Percentiles rank a stretch among this genome's conserved stretches.
These are phyloP conservation scores for Nyctanthes arbortristis DNA, from an alignment of 257 asterid species.

Conservation along the genomic window DNA sequence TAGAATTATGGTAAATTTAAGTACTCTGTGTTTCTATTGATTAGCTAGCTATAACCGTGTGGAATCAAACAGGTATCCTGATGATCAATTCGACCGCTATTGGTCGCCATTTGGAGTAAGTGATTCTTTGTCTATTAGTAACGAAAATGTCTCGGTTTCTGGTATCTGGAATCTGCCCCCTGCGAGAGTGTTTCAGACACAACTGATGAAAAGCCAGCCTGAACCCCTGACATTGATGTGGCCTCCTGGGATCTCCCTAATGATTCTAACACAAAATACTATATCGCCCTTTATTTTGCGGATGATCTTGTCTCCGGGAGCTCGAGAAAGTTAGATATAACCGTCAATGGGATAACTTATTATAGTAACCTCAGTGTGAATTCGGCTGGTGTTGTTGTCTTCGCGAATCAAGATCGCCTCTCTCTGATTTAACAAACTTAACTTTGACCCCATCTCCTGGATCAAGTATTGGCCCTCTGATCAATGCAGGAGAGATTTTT, in stretches of 20 bases:
- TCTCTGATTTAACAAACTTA: conserved; percentile 68
- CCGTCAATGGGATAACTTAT: conserved; percentile 63
- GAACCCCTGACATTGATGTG: conserved; percentile 61
- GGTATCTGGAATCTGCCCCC: conserved; percentile 98
- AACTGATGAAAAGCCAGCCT: conserved; percentile 35
- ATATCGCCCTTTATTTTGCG: conserved; percentile 75
- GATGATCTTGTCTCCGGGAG: conserved; percentile 54
- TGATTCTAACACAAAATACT: conserved; percentile 50
- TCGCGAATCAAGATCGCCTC: conserved; percentile 78
- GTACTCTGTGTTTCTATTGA: not conserved
- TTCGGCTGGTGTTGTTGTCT: conserved; percentile 66
- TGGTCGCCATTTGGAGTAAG: conserved; percentile 75
- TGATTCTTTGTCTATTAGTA: conserved; percentile 39
- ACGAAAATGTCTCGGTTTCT: conserved; percentile 50
- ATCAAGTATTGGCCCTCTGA: conserved; percentile 71
- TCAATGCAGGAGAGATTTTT: conserved; percentile 91
- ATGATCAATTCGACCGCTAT: conserved; percentile 77
- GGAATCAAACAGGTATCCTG: conserved; percentile 70
- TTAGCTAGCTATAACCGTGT: conserved; percentile 21
- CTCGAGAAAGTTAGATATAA: conserved; percentile 55
- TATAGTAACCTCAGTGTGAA: conserved; percentile 58
- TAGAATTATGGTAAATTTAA: too few relatives aligned
- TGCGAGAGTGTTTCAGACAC: conserved; percentile 58
- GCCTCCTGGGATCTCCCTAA: conserved; percentile 69
- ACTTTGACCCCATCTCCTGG: conserved; percentile 66